Evolutionary conservation across 1,284 basidiomycete species (phyloP).

Genomic region (Fomitopsis palustris): DNA sequence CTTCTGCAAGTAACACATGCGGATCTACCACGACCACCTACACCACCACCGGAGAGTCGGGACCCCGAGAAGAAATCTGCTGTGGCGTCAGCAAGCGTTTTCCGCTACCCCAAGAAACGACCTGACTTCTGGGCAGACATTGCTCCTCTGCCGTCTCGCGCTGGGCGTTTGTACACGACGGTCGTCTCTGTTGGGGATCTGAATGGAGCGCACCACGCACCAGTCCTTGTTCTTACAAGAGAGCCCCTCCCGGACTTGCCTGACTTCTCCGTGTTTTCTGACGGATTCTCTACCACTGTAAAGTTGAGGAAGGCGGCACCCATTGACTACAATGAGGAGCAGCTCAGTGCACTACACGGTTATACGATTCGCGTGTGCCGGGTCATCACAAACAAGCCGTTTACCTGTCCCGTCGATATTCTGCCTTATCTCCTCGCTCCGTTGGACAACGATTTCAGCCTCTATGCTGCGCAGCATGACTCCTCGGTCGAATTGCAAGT

Average conservation of each 20-base stretch:
- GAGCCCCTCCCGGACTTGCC: constrained; percentile 57
- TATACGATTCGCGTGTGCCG: constrained; percentile 66
- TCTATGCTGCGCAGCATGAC: constrained; percentile 17
- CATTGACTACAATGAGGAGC: constrained; percentile 43
- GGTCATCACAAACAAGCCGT: constrained; percentile 62
- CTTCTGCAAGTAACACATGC: constrained; percentile 45
- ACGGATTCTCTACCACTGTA: constrained; percentile 41
- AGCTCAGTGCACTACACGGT: constrained; percentile 44
- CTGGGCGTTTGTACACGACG: constrained; percentile 47
- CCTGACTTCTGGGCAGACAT: constrained; percentile 63
- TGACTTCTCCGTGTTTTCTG: constrained; percentile 55
- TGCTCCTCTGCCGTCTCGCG: constrained; percentile 18
- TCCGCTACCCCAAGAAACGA: constrained; percentile 47
- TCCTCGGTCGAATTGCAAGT: constrained; percentile 34
- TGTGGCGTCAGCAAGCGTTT: constrained; percentile 17
- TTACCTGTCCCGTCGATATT: constrained; percentile 46
- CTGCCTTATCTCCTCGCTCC: constrained; percentile 68
- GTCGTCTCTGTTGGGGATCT: constrained; percentile 40
- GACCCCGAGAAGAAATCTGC: constrained; percentile 9
- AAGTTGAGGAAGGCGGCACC: constrained; percentile 44
- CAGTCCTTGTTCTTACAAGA: constrained; percentile 62
- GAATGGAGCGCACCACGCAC: constrained; percentile 40
- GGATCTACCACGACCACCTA: constrained; percentile 52
- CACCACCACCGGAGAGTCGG: constrained; percentile 8
- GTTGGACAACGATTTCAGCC: constrained; percentile 36